phyloP scores from a whole-genome alignment of 2,329 filamentous ascomycete species.

The Neonectria punicea region DNA sequence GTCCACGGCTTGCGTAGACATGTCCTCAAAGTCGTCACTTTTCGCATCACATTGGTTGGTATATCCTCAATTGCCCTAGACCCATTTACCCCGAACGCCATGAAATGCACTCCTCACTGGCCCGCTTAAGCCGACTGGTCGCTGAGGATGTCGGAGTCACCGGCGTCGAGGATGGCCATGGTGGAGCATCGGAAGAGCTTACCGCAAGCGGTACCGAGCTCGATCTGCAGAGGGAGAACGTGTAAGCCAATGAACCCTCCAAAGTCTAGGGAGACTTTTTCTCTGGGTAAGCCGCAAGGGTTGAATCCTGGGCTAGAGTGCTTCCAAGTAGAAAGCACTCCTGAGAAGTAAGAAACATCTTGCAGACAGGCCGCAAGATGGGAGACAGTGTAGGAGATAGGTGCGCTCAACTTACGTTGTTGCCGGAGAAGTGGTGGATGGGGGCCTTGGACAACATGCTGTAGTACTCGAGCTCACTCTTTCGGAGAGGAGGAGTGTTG shows the following conservation, averaged over 20 bases:
- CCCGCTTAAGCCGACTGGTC: conserved; percentile 72
- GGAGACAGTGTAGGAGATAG: conserved; percentile 33
- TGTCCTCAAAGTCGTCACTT: conserved; percentile 45
- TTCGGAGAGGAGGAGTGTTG: conserved; percentile 97
- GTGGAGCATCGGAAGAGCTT: conserved; percentile 99
- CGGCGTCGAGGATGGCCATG: conserved; percentile 96
- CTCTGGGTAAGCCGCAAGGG: conserved; percentile 76
- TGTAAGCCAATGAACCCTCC: conserved; percentile 83
- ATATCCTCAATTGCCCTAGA: conserved; percentile 50
- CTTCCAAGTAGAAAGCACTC: conserved; percentile 32
- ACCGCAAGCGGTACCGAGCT: conserved; percentile 97
- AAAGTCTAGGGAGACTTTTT: conserved; percentile 90
- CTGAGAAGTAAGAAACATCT: conserved; percentile 40
- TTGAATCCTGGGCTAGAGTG: conserved; percentile 36
- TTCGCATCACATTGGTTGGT: conserved; percentile 50
- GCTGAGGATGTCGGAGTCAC: conserved; percentile 97
- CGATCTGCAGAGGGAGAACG: conserved; percentile 74
- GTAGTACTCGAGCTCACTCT: conserved; percentile 97
- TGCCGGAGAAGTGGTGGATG: conserved; percentile 97
- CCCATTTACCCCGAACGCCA: conserved; percentile 58
- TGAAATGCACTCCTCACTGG: conserved; percentile 44
- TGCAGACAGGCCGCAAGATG: conserved; percentile 34
- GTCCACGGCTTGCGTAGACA: conserved; percentile 25
- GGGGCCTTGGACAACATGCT: conserved; percentile 92
- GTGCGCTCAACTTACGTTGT: conserved; percentile 84